Conservation (phyloP, 805 yeast genomes). For the Saccharomycopsis sp. region DNA sequence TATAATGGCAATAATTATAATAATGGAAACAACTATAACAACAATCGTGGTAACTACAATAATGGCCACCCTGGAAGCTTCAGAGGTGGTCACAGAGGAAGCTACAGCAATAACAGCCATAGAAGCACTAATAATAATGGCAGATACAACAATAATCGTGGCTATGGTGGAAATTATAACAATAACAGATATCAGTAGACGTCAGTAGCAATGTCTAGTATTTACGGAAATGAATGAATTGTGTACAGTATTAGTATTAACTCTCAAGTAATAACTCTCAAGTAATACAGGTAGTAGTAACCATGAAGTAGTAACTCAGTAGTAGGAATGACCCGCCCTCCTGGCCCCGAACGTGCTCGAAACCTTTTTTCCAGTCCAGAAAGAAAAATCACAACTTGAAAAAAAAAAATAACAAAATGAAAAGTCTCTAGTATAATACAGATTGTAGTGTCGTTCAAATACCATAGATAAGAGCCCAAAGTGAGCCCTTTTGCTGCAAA, state of each 20-base stretch:
- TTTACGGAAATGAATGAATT: not conserved
- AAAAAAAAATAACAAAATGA: not conserved
- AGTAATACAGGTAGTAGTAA: no score
- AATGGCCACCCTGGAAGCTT: conserved; percentile 19
- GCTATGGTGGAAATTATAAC: not conserved
- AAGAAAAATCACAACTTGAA: not conserved
- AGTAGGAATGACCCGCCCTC: no score
- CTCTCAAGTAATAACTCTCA: no score
- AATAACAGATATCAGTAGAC: not conserved
- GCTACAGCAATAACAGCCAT: conserved; percentile 6
- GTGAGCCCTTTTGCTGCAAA: no score
- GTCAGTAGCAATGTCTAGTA: not conserved
- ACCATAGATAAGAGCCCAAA: no score
- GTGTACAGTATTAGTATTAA: not conserved
- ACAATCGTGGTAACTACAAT: conserved; percentile 21
- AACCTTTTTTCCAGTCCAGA: not conserved
- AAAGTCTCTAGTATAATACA: not conserved
- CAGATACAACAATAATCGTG: not conserved
- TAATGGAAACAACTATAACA: conserved; percentile 23
- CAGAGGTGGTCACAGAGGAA: conserved; percentile 22
- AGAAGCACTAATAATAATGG: not conserved
- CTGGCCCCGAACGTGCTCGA: not conserved
- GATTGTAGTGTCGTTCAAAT: no score
- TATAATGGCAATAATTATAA: conserved; percentile 21
- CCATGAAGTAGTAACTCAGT: no score